A percentile compares a stretch with the other conserved stretches of the same genome.
Conservation (phyloP, 441 rosid species). For the Gossypium armourianum region DNA sequence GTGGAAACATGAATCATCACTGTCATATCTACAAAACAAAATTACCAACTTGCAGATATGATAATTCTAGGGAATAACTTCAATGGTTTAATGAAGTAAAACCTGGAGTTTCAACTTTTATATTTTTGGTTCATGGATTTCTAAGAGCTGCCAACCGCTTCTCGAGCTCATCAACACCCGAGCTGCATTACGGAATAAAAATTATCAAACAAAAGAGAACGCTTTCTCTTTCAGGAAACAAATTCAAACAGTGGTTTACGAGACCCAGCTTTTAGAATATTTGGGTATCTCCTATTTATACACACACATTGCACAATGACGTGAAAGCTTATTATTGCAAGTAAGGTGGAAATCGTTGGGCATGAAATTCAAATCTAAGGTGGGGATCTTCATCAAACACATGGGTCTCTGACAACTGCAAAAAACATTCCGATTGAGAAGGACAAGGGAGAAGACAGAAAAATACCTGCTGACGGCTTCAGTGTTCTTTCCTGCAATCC, state of each 20-base stretch:
- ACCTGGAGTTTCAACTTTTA: not conserved
- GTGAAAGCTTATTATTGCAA: not conserved
- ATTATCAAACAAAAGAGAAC: slow-evolving; percentile 6
- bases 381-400: not conserved
- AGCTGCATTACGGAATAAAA: slow-evolving; percentile 32
- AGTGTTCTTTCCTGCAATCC: slow-evolving; percentile 52
- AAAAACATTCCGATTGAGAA: not conserved
- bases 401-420: not conserved
- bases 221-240: not conserved
- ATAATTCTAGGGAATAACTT: not conserved
- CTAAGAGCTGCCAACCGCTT: slow-evolving; percentile 79
- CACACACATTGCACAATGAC: not conserved
- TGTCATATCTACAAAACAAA: not conserved
- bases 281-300: not conserved
- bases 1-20: not conserved
- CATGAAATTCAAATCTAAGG: not conserved
- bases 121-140: slow-evolving; percentile 31
- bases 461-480: slow-evolving; percentile 57
- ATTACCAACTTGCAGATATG: not conserved
- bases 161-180: slow-evolving; percentile 62
- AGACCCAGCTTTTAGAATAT: not conserved
- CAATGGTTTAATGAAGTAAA: not conserved
- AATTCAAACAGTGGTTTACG: not conserved
- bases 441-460: not conserved
- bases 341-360: not conserved